A percentile compares a stretch with the other conserved stretches of the same genome.
These are phyloP conservation scores for Colletotrichum kahawae DNA, from an alignment of 2,329 filamentous ascomycete genomes.

Conservation along the genomic window DNA sequence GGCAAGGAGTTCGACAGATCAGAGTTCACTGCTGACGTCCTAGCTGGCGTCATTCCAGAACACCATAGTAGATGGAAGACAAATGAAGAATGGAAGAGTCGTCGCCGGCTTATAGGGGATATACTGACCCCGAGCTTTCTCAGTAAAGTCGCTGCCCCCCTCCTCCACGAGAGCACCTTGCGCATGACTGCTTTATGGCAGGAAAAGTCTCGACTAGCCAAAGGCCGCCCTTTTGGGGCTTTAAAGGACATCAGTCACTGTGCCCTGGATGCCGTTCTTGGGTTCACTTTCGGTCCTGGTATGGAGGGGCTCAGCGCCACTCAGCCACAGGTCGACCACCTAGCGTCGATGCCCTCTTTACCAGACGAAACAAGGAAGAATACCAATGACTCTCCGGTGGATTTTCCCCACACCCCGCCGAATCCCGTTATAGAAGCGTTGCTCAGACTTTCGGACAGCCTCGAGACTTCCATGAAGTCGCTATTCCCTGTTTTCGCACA, in stretches of 20 bases:
- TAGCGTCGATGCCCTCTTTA: not conserved
- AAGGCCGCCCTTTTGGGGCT: constrained; percentile 34
- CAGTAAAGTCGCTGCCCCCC: constrained; percentile 16
- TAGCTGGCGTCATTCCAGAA: constrained; percentile 25
- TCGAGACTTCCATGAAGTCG: constrained; percentile 14
- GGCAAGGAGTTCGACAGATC: constrained; percentile 37
- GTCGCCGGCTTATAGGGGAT: constrained; percentile 38
- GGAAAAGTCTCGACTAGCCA: constrained; percentile 33
- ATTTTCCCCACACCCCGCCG: not conserved
- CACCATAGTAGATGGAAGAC: constrained; percentile 35
- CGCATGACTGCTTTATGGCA: constrained; percentile 39
- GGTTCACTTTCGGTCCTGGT: constrained; percentile 30
- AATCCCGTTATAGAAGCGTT: not conserved
- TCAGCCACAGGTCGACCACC: not conserved
- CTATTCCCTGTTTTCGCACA: constrained; percentile 2
- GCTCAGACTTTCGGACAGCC: not conserved
- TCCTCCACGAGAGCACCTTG: constrained; percentile 29
- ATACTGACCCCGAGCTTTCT: constrained; percentile 41
- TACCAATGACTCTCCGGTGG: not conserved
- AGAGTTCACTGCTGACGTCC: constrained; percentile 22
- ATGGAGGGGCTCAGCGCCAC: constrained; percentile 3
- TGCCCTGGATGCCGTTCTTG: constrained; percentile 36
- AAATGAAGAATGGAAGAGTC: constrained; percentile 36
- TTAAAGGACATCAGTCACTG: constrained; percentile 33
- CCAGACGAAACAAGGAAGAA: not conserved